A percentile compares a stretch with the other conserved stretches of the same genome.
Conservation (phyloP, 176 grass and related monocot species). For the Musa acuminata region DNA sequence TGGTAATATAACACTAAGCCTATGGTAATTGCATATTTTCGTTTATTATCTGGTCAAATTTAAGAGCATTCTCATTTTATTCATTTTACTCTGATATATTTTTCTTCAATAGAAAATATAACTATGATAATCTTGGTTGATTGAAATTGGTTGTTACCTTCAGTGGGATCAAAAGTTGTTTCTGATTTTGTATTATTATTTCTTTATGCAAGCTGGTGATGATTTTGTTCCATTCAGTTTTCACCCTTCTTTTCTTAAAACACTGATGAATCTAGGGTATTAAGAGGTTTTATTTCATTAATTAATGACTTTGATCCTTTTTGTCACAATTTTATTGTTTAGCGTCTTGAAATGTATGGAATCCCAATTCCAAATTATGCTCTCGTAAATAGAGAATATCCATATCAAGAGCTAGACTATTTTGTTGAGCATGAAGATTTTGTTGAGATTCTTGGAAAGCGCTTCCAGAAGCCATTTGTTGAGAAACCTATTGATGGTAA, state of each 20-base stretch:
- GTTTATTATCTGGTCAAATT: too few species aligned
- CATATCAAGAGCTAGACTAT: slow-evolving; percentile 78
- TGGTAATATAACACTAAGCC: too few species aligned
- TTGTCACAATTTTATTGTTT: slow-evolving; percentile 14
- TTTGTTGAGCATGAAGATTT: slow-evolving; percentile 94
- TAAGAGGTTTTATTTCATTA: background rate
- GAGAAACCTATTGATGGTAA: slow-evolving; percentile 96
- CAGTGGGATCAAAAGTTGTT: background rate
- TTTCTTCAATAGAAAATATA: too few species aligned
- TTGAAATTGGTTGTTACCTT: too few species aligned
- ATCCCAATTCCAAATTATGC: slow-evolving; percentile 88
- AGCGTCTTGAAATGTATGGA: slow-evolving; percentile 67
- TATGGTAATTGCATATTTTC: too few species aligned
- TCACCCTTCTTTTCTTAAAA: background rate
- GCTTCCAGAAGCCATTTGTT: slow-evolving; percentile 86
- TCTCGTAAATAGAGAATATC: slow-evolving; percentile 66
- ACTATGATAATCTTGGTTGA: too few species aligned
- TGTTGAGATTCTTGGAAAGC: slow-evolving; percentile 76
- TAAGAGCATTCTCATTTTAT: too few species aligned
- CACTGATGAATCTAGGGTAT: background rate
- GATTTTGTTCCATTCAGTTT: background rate
- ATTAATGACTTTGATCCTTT: background rate
- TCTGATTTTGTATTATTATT: background rate
- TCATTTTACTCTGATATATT: too few species aligned
- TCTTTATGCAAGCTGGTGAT: background rate